Evolutionary conservation across 371 early-diverging fungal species (phyloP), one percentile per base, ranked within the genome.

Genomic region (Smittium culicis): DNA sequence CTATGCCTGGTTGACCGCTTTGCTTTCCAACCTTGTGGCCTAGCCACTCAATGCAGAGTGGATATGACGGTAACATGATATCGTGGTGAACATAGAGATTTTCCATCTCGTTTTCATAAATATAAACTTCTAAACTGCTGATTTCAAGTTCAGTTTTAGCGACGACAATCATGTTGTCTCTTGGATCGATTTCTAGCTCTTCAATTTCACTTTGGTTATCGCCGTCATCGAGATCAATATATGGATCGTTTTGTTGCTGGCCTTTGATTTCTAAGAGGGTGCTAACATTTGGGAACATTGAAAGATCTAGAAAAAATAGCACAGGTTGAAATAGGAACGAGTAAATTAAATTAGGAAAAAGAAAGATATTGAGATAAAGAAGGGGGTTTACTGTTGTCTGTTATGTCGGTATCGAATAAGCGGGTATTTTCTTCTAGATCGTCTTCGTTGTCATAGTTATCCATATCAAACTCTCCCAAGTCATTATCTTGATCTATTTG

Each of bases 61-160:
- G 97, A 78, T 95, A 94, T 28, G 93, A 83, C 14, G 97, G 95
- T n/a, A 98, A 78, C 91, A 97, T 88, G 68, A 96, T 88, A 70
- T 98, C 98, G 79, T 96, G 96, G 74, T 97, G 97, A 3, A 94
- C 91, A 74, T 93, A 97, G 61, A 97, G 74, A 78, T 94, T 92
- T 73, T 88, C 90, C 59, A 88, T 85, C 20, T 77, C 81, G 33
- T 84, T 86, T 73, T 87, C 88, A 72, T 88, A 95, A 0, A 96
- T 80, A 67, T 93, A 91, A 1, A 96, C 79, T 78, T 97, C 97
- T 66, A 98, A 73, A 74, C 91, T 91, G 54, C 92, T 90, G 34
- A 98, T 83, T 35, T 96, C 95, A 14, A 32, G 16, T 73, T 96
- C 95, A 1, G 94, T 94, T 75, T 89, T 91, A 57, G 91, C 93